These are phyloP conservation scores for Melaleuca quinquenervia DNA, from an alignment of 345 rosid genomes.

Conservation along the genomic window DNA sequence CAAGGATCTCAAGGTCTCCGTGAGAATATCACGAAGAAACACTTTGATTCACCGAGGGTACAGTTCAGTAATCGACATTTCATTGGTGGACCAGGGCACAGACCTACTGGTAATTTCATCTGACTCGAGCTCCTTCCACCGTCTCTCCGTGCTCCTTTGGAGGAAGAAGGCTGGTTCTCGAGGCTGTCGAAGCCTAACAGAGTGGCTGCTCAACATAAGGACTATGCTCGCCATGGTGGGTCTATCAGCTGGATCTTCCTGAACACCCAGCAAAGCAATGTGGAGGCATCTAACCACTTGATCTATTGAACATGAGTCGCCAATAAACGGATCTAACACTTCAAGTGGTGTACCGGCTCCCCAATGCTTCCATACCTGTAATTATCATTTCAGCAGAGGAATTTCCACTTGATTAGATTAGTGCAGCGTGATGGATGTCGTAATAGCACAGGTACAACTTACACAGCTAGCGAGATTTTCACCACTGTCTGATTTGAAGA, in stretches of 20 bases:
- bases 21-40: too few relatives aligned
- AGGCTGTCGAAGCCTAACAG: too few relatives aligned
- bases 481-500: neutral
- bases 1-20: too few relatives aligned
- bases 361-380: slow-evolving; percentile 20
- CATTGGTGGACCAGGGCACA: too few relatives aligned
- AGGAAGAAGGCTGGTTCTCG: too few relatives aligned
- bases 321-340: slow-evolving; percentile 6
- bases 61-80: too few relatives aligned
- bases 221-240: slow-evolving; percentile 11
- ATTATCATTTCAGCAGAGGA: neutral
- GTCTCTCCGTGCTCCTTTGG: too few relatives aligned
- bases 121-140: too few relatives aligned
- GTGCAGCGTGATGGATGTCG: accelerated
- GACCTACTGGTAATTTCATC: too few relatives aligned
- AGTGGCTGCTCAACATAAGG: slow-evolving; percentile 2
- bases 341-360: neutral
- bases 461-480: neutral
- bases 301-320: neutral
- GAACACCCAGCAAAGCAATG: slow-evolving; percentile 14
- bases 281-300: slow-evolving; percentile 19
- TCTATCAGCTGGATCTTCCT: slow-evolving; percentile 8
- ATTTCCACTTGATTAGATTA: neutral
- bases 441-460: neutral
- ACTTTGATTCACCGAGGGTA: too few relatives aligned